Percentiles rank a stretch among this genome's conserved stretches.
Evolutionary conservation across 108 stramenopile genomes (phyloP).

Genomic region (Nitzschia sp.): DNA sequence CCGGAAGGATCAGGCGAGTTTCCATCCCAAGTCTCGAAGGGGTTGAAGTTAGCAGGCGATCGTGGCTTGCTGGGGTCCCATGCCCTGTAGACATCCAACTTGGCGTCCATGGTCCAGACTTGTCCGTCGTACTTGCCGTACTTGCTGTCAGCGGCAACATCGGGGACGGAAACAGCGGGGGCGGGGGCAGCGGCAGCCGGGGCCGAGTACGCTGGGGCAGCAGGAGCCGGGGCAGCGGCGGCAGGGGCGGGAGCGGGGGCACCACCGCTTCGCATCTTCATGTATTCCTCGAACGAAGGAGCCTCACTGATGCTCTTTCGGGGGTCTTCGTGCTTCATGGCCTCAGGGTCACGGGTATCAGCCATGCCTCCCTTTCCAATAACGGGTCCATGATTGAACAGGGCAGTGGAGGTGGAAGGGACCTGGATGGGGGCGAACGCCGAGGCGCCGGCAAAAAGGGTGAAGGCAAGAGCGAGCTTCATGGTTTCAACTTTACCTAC

Average conservation of each 20-base stretch:
- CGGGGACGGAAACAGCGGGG: slow-evolving; percentile 22
- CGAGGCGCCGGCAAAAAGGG: slow-evolving; percentile 56
- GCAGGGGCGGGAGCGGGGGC: too few species aligned
- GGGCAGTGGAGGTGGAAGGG: slow-evolving; percentile 32
- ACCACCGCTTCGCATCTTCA: too few species aligned
- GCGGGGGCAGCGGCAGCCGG: slow-evolving; percentile 61
- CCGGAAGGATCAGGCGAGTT: slow-evolving; percentile 82
- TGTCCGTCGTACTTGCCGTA: slow-evolving; percentile 87
- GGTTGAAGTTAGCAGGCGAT: slow-evolving; percentile 90
- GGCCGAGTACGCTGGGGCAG: slow-evolving; percentile 51
- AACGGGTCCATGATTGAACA: too few species aligned
- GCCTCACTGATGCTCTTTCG: too few species aligned
- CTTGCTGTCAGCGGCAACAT: slow-evolving; percentile 36
- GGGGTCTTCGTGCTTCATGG: too few species aligned
- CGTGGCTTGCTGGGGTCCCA: slow-evolving; percentile 88
- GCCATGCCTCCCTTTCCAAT: too few species aligned
- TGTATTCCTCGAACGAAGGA: too few species aligned
- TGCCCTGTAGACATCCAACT: slow-evolving; percentile 78
- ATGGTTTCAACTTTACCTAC: too few species aligned
- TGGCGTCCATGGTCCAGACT: slow-evolving; percentile 81
- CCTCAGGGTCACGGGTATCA: too few species aligned
- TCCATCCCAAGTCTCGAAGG: slow-evolving; percentile 81
- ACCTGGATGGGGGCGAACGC: slow-evolving; percentile 56
- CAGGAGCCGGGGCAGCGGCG: too few species aligned
- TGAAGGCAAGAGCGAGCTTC: too few species aligned